Base-by-base conservation (phyloP, 805 yeast species). In the Wickerhamomyces chaumierensis region DNA sequence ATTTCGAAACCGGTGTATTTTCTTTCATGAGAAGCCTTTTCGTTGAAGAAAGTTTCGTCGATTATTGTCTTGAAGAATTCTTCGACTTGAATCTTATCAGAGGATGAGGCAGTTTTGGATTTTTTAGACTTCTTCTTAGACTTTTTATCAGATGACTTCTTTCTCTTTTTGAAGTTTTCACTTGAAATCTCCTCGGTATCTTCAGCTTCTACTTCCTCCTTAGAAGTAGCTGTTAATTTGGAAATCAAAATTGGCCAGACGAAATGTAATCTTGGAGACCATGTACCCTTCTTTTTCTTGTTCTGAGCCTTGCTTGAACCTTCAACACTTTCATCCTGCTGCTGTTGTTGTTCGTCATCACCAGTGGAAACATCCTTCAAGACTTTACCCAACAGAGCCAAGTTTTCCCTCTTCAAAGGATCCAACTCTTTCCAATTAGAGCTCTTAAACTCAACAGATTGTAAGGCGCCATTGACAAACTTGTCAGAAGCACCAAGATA, bases 1-100 rank as follows among this genome's bases (percentile, higher is more conserved):
- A 87, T 70, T 48, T 82, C 82, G 49, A 88, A 75, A 0, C 96
- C 97, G 72, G 85, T 73, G 57, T 70, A 83, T 56, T 88, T 90
- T 41, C 95, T 68, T 56, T 88, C 96, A 25, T 79, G 73, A 1
- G 96, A 86, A 0, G 95, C 68, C 46, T 78, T 75, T 29, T 74
- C 75, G 5, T 83, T 66, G 48, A 90, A 88, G 42, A 83, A 73
- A 4, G 81, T 71, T 49, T 86, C 92, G 53, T 90, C 96, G 14
- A 90, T 72, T 5, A 76, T 78, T 3, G 69, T 63, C 48, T 75
- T 73, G 94, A 95, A 87, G 56, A 90, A 87, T 39, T 83, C 92
- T 8, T 63, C 56, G 32, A 75, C 52, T 3, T 65, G 56, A 20
- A 74, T 56, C 19, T 36, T 25, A 13, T 47, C 55, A 9, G 41